Evolutionary conservation across 2,329 filamentous ascomycete genomes (phyloP).

Genomic region (Rutstroemia sydowiana): DNA sequence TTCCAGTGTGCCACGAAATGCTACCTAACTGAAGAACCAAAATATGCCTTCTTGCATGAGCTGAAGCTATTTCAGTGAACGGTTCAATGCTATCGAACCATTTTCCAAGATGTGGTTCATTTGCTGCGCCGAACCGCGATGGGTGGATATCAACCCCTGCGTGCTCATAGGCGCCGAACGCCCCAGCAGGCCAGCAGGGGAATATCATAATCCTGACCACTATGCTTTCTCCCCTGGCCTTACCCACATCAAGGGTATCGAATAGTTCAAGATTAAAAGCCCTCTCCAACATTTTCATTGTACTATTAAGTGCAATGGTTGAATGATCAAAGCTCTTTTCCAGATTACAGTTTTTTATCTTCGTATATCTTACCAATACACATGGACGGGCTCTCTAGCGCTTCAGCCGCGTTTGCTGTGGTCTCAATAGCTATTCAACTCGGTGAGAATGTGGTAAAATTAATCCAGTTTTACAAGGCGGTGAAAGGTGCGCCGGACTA

Average conservation of each 20-base stretch:
- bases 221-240: background rate
- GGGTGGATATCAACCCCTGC: background rate
- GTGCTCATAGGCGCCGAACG: background rate
- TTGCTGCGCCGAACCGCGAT: background rate
- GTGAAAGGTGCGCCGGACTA: background rate
- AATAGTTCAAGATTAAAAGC: too few species aligned
- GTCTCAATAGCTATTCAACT: background rate
- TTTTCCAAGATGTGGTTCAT: slow-evolving; percentile 1
- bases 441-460: background rate
- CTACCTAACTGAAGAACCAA: background rate
- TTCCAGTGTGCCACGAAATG: background rate
- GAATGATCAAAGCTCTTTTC: too few species aligned
- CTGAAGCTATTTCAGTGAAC: background rate
- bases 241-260: too few species aligned
- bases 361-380: background rate
- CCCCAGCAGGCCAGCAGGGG: background rate
- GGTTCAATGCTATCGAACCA: background rate
- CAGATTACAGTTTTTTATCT: too few species aligned
- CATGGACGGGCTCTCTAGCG: slow-evolving; percentile 3
- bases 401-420: slow-evolving; percentile 2
- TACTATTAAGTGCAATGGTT: too few species aligned
- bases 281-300: too few species aligned
- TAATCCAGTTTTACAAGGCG: background rate
- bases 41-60: background rate
- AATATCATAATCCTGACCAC: background rate